These are phyloP conservation scores for Podila clonocystis DNA, from an alignment of 192 early-diverging fungal species.

Conservation along the genomic window DNA sequence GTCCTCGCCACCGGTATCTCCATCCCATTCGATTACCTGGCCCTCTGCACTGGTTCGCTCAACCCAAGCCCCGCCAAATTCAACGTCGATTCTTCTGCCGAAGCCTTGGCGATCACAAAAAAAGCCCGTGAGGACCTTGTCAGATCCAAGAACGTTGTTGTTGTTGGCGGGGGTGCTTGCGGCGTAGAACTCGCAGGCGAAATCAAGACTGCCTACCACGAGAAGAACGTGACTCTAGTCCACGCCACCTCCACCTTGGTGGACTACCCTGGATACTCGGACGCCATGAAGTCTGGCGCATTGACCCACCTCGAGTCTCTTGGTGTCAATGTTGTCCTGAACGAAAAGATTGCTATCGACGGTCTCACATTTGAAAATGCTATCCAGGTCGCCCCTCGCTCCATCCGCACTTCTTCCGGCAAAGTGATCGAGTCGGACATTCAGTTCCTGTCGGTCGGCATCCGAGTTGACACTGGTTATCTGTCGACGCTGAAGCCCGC, in stretches of 20 bases:
- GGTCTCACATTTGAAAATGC: slow-evolving; percentile 32
- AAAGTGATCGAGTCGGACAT: slow-evolving; percentile 63
- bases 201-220: slow-evolving; percentile 56
- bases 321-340: slow-evolving; percentile 60
- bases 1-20: slow-evolving; percentile 58
- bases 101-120: slow-evolving; percentile 55
- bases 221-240: slow-evolving; percentile 59
- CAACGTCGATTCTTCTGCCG: slow-evolving; percentile 10
- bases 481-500: slow-evolving; percentile 51
- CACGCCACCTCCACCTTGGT: slow-evolving; percentile 55
- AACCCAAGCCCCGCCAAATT: slow-evolving; percentile 64
- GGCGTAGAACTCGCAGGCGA: slow-evolving; percentile 68
- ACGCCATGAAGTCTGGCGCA: slow-evolving; percentile 44
- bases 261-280: slow-evolving; percentile 55
- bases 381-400: slow-evolving; percentile 49
- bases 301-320: slow-evolving; percentile 51
- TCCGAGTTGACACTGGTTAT: slow-evolving; percentile 54
- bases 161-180: slow-evolving; percentile 78
- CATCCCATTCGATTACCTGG: slow-evolving; percentile 71
- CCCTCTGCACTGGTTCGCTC: slow-evolving; percentile 69
- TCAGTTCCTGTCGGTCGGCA: slow-evolving; percentile 60
- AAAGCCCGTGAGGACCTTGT: slow-evolving; percentile 43
- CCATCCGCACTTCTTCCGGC: slow-evolving; percentile 58
- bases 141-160: slow-evolving; percentile 46
- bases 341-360: slow-evolving; percentile 58